phyloP scores from a whole-genome alignment of 148 eudicot genomes.

The Cornus kousa region DNA sequence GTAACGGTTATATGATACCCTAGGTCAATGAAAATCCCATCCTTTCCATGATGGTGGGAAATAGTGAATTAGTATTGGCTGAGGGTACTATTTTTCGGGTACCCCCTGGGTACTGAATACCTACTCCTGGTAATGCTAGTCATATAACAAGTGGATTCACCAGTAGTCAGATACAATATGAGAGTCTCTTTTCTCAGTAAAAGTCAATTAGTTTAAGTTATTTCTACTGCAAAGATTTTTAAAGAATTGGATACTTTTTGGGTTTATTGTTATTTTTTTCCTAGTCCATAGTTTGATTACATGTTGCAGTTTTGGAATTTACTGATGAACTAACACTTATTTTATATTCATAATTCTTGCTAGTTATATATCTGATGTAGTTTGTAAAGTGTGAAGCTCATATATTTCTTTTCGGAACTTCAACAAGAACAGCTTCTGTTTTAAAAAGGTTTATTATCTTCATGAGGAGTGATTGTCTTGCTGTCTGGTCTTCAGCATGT shows the following conservation, averaged over 20 bases:
- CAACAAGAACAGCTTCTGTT: too few species aligned
- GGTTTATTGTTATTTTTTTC: not conserved
- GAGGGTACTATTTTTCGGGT: too few species aligned
- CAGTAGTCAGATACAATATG: not conserved
- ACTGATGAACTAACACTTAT: not conserved
- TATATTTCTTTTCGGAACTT: too few species aligned
- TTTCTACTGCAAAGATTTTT: not conserved
- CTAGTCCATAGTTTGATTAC: not conserved
- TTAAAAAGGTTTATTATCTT: too few species aligned
- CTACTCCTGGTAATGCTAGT: not conserved
- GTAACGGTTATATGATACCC: too few species aligned
- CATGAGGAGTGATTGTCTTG: not conserved
- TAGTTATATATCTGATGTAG: too few species aligned
- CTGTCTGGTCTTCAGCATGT: not conserved
- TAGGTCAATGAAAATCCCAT: too few species aligned
- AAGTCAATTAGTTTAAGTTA: not conserved
- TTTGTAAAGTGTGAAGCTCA: not conserved
- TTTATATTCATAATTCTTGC: not conserved
- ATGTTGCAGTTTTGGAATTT: not conserved
- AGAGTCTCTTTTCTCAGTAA: not conserved
- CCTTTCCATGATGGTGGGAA: too few species aligned
- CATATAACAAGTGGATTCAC: not conserved
- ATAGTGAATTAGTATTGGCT: too few species aligned
- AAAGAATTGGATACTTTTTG: not conserved
- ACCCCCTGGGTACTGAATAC: too few species aligned